phyloP scores from a whole-genome alignment of 352 stramenopile species.

The Plasmopara halstedii region DNA sequence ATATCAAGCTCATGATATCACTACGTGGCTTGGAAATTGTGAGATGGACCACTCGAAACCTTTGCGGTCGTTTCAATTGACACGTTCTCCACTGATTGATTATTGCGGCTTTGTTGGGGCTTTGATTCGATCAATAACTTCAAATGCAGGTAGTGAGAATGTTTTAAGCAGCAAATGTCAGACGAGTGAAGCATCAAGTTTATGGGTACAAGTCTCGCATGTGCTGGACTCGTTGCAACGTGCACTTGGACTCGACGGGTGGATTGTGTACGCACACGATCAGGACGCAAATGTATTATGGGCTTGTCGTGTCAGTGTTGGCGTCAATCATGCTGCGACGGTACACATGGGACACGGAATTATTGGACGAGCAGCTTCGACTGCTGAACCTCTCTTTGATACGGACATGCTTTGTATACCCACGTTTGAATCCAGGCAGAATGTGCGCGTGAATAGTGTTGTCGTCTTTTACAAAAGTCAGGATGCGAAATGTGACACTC shows the following conservation, averaged over 20 bases:
- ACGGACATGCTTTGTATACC: conserved; percentile 44
- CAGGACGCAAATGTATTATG: conserved; percentile 43
- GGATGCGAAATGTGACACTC: not conserved
- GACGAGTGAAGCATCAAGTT: not conserved
- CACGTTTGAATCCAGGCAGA: conserved; percentile 24
- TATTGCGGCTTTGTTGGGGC: conserved; percentile 58
- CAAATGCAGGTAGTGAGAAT: conserved; percentile 15
- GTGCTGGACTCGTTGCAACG: conserved; percentile 47
- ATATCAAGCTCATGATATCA: conserved; percentile 31
- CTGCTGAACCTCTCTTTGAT: conserved; percentile 21
- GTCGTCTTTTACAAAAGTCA: conserved; percentile 42
- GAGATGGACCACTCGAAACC: conserved; percentile 11
- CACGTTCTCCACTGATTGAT: conserved; percentile 38
- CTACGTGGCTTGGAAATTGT: conserved; percentile 32
- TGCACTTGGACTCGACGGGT: conserved; percentile 42
- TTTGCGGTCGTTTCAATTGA: conserved; percentile 9
- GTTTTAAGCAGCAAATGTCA: not conserved
- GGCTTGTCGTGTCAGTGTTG: conserved; percentile 28
- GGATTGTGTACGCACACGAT: conserved; percentile 53
- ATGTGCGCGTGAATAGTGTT: conserved; percentile 45
- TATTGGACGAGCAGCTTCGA: conserved; percentile 40
- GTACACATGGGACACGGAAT: conserved; percentile 40
- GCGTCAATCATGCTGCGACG: conserved; percentile 9
- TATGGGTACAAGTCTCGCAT: not conserved
- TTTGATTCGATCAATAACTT: conserved; percentile 39